Evolutionary conservation across 768 basidiomycete species (phyloP).

Genomic region (Termitomyces sp.): DNA sequence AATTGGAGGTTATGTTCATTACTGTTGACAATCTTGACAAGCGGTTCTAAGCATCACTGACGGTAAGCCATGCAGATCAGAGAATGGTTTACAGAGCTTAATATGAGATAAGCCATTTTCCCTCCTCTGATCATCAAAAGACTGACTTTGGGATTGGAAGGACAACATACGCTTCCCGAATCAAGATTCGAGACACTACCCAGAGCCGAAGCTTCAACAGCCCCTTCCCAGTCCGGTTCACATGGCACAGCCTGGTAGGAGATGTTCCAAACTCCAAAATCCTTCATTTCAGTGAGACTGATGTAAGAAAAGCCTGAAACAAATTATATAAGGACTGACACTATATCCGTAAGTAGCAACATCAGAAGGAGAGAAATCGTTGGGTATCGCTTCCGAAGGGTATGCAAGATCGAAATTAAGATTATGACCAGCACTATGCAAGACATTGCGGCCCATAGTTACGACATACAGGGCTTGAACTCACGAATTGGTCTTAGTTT

Average conservation of each 20-base stretch:
- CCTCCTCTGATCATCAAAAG: background rate
- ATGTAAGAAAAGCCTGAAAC: background rate
- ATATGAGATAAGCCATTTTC: slow-evolving; percentile 21
- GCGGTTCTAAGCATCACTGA: slow-evolving; percentile 27
- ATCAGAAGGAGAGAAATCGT: slow-evolving; percentile 73
- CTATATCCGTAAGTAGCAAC: slow-evolving; percentile 57
- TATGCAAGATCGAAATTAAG: slow-evolving; percentile 83
- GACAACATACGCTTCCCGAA: slow-evolving; percentile 61
- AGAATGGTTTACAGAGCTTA: slow-evolving; percentile 61
- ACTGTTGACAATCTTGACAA: background rate
- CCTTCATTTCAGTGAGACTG: slow-evolving; percentile 30
- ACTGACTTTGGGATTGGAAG: slow-evolving; percentile 57
- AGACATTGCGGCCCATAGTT: background rate
- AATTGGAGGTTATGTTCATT: background rate
- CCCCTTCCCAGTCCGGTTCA: slow-evolving; percentile 57
- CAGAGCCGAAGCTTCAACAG: slow-evolving; percentile 49
- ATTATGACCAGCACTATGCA: slow-evolving; percentile 52
- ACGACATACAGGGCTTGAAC: slow-evolving; percentile 17
- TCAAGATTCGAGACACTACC: slow-evolving; percentile 61
- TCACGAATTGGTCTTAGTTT: slow-evolving; percentile 56
- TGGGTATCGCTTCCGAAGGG: slow-evolving; percentile 65
- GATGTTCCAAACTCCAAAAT: slow-evolving; percentile 86
- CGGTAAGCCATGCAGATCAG: slow-evolving; percentile 61
- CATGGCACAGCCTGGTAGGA: slow-evolving; percentile 66
- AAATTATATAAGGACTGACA: slow-evolving; percentile 16